Base-by-base conservation (phyloP, 2,329 filamentous ascomycete genomes). In the Thielaviopsis ethacetica region DNA sequence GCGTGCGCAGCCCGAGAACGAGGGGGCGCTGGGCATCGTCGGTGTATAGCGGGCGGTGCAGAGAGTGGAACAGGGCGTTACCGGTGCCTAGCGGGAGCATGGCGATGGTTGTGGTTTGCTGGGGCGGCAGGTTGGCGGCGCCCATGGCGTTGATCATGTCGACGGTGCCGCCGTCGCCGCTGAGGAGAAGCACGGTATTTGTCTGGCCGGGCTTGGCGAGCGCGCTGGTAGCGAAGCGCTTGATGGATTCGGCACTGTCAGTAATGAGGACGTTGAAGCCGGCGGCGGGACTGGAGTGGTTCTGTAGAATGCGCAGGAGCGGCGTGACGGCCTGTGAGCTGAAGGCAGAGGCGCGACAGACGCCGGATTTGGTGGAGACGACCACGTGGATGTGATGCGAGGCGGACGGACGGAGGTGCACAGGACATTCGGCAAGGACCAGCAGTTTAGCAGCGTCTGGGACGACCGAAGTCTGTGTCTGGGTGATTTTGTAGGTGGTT, bases 121-220 rank as follows among this genome's bases (percentile, higher is more conserved):
- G 49, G 15, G 60, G 61, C 10, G 60, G 61, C 10, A 17, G 12
- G 12, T 44, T 49, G 10, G 49, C 58, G 1, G 58, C 47, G 1
- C 61, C 57, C 0, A 64, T 63, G 2, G 79, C 80, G 67, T 96
- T 94, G 61, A 95, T 75, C 1, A 93, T 74, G 65, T 97, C 91
- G 19, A 90, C 79, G 1, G 95, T 70, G 5, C 90, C 91, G 15
- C 91, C 91, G 68, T 97, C 91, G 6, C 91, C 91, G 54, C 86
- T 91, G 5, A 96, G 76, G 13, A 97, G 77, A 30, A 96, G 71
- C 26, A 96, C 76, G 0, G 83, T 83, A 66, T 84, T 56, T 27
- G 63, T 57, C 57, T 62, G 59, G n/a, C 60, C 59, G n/a, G 68
- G 15, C 1, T 38, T n/a, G 2, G 49, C 19, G 9, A 54, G 64